A percentile compares a stretch with the other conserved stretches of the same genome.
These are phyloP conservation scores for Penicillium polonicum DNA, from an alignment of 2,329 filamentous ascomycete species.

Conservation along the genomic window DNA sequence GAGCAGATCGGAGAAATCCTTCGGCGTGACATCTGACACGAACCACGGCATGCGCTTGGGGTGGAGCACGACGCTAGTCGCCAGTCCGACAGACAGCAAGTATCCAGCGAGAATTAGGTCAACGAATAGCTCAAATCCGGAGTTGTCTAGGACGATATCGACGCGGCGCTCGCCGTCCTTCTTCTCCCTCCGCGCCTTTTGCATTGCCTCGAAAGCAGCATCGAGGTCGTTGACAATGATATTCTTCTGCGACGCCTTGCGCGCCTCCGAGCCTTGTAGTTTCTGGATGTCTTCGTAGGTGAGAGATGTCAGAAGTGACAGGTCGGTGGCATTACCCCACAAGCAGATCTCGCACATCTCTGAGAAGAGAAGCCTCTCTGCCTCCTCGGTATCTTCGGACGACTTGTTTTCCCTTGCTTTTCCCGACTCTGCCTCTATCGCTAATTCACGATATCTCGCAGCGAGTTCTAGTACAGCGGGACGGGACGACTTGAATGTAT, in stretches of 20 bases:
- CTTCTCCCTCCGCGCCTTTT: conserved; percentile 52
- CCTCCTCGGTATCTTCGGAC: conserved; percentile 57
- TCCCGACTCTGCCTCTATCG: conserved; percentile 62
- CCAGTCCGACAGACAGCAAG: conserved; percentile 77
- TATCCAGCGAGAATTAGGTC: conserved; percentile 91
- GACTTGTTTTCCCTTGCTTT: conserved; percentile 41
- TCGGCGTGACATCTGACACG: conserved; percentile 88
- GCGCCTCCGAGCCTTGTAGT: conserved; percentile 81
- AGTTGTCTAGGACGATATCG: conserved; percentile 95
- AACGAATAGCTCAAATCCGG: conserved; percentile 95
- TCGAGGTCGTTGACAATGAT: conserved; percentile 85
- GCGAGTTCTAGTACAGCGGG: conserved; percentile 82
- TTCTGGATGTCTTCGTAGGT: conserved; percentile 97
- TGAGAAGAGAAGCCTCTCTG: conserved; percentile 75
- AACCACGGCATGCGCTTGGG: conserved; percentile 98
- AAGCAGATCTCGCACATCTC: conserved; percentile 97
- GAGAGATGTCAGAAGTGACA: conserved; percentile 84
- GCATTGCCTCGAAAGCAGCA: conserved; percentile 57
- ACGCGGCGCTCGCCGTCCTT: conserved; percentile 69
- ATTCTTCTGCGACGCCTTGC: conserved; percentile 85
- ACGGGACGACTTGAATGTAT: conserved; percentile 87
- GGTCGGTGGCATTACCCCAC: conserved; percentile 95
- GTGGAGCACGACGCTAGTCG: conserved; percentile 82
- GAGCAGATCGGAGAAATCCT: conserved; percentile 80
- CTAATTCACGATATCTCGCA: conserved; percentile 71